Base-by-base conservation (phyloP, 306 rosid species). In the Mimosa pudica region DNA sequence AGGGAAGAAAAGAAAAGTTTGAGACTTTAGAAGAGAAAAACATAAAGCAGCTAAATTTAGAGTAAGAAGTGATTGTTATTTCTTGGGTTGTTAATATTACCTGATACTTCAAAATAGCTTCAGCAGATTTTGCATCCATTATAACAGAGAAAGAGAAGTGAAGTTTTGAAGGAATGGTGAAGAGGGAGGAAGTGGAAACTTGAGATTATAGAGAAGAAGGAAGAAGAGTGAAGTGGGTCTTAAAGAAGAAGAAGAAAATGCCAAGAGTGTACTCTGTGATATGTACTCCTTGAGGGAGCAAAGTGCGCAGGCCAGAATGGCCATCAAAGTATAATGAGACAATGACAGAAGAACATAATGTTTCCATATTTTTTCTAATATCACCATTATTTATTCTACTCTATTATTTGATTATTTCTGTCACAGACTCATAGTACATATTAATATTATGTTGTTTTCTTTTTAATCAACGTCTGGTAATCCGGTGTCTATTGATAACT, bases 31-130 rank as follows among this genome's bases (percentile, higher is more conserved):
- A 24, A 63, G 33, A 55, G n/a, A 52, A 12, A 51, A 51, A 51
- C 8, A 51, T 20, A 17, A 85, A 24, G 42, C 45, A 75, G 58
- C 70, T n/a, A 30, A 62, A 45, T 11, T 41, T 30, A 44, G n/a
- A 44, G 8, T 3, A 20, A 73, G 49, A 51, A 55, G 10, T 73
- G 69, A 41, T 20, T 24, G 30, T 24, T 24, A 24, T 24, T 24
- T 74, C 17, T 58, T 38, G 68, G 4, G 51, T 6, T 12, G 57
- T 49, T 58, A 42, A 32, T 49, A 42, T 38, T 49, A 88, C 94
- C 92, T 82, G 87, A 64, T 89, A 92, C 46, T 88, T 84, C 74
- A 88, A 87, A 77, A 82, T 77, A 77, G 47, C 70, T 79, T 77
- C 62, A 76, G 81, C 17, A 61, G 87, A 71, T 52, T 77, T 81